phyloP scores from a whole-genome alignment of 2,329 filamentous ascomycete species.

The Colletotrichum sublineola region DNA sequence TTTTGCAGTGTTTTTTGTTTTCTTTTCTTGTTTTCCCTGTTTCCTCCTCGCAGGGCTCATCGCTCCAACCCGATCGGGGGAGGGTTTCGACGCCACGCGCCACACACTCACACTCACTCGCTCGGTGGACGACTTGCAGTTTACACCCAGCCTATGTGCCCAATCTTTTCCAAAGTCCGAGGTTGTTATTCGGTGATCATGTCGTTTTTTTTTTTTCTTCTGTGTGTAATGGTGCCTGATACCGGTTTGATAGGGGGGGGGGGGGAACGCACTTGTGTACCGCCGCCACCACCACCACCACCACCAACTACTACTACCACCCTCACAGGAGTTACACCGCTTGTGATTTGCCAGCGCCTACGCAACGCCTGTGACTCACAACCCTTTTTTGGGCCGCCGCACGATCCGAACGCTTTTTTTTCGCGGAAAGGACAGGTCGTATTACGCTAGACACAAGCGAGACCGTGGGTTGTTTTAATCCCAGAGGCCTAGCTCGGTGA shows the following conservation, averaged over 20 bases:
- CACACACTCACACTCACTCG: neutral
- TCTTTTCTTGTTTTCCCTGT: neutral
- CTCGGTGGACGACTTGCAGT: too few relatives aligned
- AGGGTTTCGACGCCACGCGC: neutral
- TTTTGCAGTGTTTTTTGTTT: too few relatives aligned
- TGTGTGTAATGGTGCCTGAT: neutral
- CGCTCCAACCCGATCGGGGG: neutral
- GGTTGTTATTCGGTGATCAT: neutral
- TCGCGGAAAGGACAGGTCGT: neutral
- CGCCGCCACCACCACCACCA: neutral
- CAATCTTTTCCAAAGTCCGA: neutral
- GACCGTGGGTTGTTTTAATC: neutral
- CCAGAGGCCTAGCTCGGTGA: neutral
- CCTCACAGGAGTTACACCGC: neutral
- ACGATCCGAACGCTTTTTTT: neutral
- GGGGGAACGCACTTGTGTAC: neutral
- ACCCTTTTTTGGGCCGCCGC: neutral
- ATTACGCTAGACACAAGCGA: neutral
- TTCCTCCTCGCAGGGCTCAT: neutral
- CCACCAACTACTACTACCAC: too few relatives aligned
- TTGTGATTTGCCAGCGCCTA: slow-evolving; percentile 3
- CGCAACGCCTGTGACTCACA: slow-evolving; percentile 18
- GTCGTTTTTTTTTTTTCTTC: neutral
- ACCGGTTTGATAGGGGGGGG: too few relatives aligned
- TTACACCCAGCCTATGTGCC: neutral